These are phyloP conservation scores for Backusella liffmaniae DNA, from an alignment of 192 early-diverging fungal genomes.

Conservation along the genomic window DNA sequence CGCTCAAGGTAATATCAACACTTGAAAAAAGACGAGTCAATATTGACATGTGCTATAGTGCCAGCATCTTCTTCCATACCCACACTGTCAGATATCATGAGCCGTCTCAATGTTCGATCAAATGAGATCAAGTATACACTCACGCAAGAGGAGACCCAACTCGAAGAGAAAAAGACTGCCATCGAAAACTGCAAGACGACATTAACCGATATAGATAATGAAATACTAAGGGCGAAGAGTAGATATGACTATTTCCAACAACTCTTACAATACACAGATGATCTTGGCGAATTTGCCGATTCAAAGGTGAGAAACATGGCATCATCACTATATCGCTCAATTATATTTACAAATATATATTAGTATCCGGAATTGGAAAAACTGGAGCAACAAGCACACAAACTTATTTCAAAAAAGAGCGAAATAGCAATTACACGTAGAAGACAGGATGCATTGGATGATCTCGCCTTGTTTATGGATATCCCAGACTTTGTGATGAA, in stretches of 20 bases:
- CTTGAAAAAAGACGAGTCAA: too few relatives aligned
- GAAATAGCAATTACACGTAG: slow-evolving; percentile 36
- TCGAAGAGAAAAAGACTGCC: slow-evolving; percentile 38
- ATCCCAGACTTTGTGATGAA: slow-evolving; percentile 23
- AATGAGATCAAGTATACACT: slow-evolving; percentile 28
- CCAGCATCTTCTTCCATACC: slow-evolving; percentile 41
- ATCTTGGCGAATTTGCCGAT: slow-evolving; percentile 55
- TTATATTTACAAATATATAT: not conserved
- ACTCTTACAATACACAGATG: slow-evolving; percentile 42
- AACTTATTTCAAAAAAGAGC: slow-evolving; percentile 31
- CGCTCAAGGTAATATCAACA: slow-evolving; percentile 9
- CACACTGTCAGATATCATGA: slow-evolving; percentile 37
- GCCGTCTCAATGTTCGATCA: slow-evolving; percentile 27
- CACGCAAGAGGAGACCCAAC: slow-evolving; percentile 34
- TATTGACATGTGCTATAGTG: slow-evolving; percentile 34
- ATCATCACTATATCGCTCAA: not conserved
- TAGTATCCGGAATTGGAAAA: slow-evolving; percentile 52
- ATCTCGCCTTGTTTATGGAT: slow-evolving; percentile 38
- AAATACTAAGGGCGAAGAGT: slow-evolving; percentile 36
- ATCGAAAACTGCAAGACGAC: slow-evolving; percentile 27
- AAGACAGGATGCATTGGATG: slow-evolving; percentile 40
- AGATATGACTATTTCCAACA: slow-evolving; percentile 58
- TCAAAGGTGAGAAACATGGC: slow-evolving; percentile 40
- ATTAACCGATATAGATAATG: slow-evolving; percentile 35
- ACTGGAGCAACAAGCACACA: slow-evolving; percentile 45